Base-by-base conservation (phyloP, 352 stramenopile genomes). In the Blastocystis sp. region DNA sequence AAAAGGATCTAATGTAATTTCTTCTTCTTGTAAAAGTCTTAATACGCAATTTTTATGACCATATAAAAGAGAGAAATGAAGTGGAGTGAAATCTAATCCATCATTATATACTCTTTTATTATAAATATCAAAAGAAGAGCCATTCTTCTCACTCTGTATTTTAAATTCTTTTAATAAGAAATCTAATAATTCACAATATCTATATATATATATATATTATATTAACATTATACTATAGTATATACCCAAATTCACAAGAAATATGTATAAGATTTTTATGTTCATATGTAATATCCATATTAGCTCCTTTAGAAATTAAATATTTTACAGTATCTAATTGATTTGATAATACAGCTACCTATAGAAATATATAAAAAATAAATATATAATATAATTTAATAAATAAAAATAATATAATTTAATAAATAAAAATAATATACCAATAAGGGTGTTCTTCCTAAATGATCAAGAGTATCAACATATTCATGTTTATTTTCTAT, bases 361-460 rank as follows among this genome's bases (percentile, higher is more conserved):
- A 56, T 18, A 68, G 41, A 3, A n/a, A n/a, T n/a, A n/a, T n/a
- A n/a, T n/a, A n/a, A n/a, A n/a, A n/a, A n/a, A n/a, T n/a, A n/a
- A n/a, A n/a, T n/a, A n/a, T n/a, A n/a, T n/a, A n/a, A n/a, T n/a
- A n/a, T n/a, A n/a, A n/a, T n/a, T n/a, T n/a, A n/a, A n/a, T n/a
- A n/a, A n/a, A n/a, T n/a, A n/a, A n/a, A n/a, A n/a, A n/a, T n/a
- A n/a, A n/a, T n/a, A n/a, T n/a, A n/a, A n/a, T n/a, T n/a, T n/a
- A n/a, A n/a, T n/a, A n/a, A n/a, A n/a, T n/a, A n/a, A n/a, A n/a
- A n/a, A n/a, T n/a, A n/a, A n/a, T n/a, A n/a, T n/a, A n/a, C n/a
- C n/a, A n/a, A n/a, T n/a, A n/a, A n/a, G n/a, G 64, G 34, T 25
- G 49, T 68, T 18, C 64, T 43, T n/a, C 64, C 64, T 16, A 68